A percentile compares a stretch with the other conserved stretches of the same genome.
These are phyloP conservation scores for Ceratocystis smalleyi DNA, from an alignment of 2,329 filamentous ascomycete genomes.

Conservation along the genomic window DNA sequence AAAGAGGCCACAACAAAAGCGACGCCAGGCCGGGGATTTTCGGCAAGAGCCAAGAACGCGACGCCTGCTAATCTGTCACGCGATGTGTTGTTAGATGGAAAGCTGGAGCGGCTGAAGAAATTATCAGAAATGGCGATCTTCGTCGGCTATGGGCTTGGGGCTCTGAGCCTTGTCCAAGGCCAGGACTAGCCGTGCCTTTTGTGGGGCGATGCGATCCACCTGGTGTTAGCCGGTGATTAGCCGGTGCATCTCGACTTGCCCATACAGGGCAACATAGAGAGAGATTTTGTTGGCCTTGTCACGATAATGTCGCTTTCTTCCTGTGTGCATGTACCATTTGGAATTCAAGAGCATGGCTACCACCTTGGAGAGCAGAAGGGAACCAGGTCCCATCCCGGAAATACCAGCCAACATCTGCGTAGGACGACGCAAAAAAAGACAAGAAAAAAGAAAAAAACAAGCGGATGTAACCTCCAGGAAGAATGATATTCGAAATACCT, in stretches of 20 bases:
- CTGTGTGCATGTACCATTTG: background rate
- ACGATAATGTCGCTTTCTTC: background rate
- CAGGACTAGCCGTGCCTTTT: background rate
- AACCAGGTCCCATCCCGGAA: background rate
- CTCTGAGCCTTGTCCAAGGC: background rate
- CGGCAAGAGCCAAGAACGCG: background rate
- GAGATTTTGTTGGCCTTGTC: background rate
- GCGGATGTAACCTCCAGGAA: background rate
- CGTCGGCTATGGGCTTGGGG: background rate
- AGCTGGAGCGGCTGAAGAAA: slow-evolving; percentile 4
- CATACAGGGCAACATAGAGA: background rate
- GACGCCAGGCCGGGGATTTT: background rate
- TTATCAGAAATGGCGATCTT: slow-evolving; percentile 4
- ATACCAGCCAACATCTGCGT: background rate
- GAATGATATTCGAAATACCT: too few species aligned
- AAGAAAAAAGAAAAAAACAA: background rate
- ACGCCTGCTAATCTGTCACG: background rate
- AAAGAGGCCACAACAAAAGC: background rate
- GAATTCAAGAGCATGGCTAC: background rate
- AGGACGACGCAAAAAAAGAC: background rate
- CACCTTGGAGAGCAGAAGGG: background rate
- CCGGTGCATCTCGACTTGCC: background rate
- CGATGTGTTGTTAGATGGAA: background rate
- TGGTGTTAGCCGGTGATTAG: background rate
- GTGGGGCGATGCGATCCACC: background rate